These are phyloP conservation scores for Adansonia rubrostipa DNA, from an alignment of 441 rosid species.

Conservation along the genomic window DNA sequence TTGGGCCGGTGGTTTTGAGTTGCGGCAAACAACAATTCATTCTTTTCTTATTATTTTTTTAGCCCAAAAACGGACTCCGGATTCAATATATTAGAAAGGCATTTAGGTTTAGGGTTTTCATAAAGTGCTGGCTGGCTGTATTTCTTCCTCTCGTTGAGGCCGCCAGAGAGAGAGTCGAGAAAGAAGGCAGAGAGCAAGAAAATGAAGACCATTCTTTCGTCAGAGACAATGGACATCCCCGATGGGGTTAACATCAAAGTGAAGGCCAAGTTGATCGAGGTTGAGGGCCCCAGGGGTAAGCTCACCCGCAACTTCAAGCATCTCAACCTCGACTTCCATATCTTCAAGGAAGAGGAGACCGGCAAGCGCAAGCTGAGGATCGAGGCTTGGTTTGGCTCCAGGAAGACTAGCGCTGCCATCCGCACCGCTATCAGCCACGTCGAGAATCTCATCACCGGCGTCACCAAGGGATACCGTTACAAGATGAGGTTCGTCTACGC, in stretches of 20 bases:
- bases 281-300: constrained; percentile 81
- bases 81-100: neutral
- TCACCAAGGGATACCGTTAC: constrained; percentile 70
- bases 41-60: no score
- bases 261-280: constrained; percentile 68
- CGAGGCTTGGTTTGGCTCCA: constrained; percentile 77
- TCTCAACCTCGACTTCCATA: constrained; percentile 76
- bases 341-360: constrained; percentile 59
- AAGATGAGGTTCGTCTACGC: constrained; percentile 84
- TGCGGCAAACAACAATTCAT: neutral
- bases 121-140: neutral
- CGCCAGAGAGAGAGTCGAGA: neutral
- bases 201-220: constrained; percentile 77
- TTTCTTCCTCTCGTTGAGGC: neutral
- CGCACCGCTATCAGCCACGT: constrained; percentile 78
- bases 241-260: constrained; percentile 70
- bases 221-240: constrained; percentile 83
- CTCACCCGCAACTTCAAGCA: constrained; percentile 81
- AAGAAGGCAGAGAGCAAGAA: constrained; percentile 21
- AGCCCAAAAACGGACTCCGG: neutral
- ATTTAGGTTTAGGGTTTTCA: constrained; percentile 26
- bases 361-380: constrained; percentile 67
- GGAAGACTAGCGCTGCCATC: constrained; percentile 77
- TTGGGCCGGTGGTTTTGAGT: no score
- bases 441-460: constrained; percentile 67